phyloP scores from a whole-genome alignment of 2,329 filamentous ascomycete species.

The Cladosporium sp. region DNA sequence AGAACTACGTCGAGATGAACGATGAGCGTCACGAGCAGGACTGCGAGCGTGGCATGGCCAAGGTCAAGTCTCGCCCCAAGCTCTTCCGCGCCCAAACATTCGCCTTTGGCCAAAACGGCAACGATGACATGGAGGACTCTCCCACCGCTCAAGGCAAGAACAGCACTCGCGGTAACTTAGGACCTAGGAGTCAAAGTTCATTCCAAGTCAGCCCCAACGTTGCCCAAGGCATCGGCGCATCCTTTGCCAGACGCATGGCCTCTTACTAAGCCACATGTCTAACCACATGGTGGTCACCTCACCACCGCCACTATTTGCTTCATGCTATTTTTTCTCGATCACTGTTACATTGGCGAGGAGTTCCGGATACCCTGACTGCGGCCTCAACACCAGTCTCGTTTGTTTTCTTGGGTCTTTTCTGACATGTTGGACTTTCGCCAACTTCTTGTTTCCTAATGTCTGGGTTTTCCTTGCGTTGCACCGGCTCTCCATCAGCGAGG shows the following conservation, averaged over 20 bases:
- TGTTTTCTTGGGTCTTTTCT: slow-evolving; percentile 7
- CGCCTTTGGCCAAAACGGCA: slow-evolving; percentile 74
- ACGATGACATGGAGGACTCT: slow-evolving; percentile 58
- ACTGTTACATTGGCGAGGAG: slow-evolving; percentile 11
- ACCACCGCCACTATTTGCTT: background rate
- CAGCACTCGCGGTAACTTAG: slow-evolving; percentile 21
- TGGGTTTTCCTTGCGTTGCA: too few relatives aligned
- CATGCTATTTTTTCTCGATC: background rate
- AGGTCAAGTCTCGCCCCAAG: slow-evolving; percentile 84
- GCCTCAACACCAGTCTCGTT: background rate
- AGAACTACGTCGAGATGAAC: slow-evolving; percentile 96
- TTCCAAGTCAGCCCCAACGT: slow-evolving; percentile 29
- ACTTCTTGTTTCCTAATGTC: background rate
- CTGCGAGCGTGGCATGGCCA: slow-evolving; percentile 91
- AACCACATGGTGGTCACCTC: background rate
- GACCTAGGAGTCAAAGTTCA: slow-evolving; percentile 26
- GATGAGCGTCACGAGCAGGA: slow-evolving; percentile 86
- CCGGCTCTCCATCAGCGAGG: slow-evolving; percentile 4
- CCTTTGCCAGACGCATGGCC: slow-evolving; percentile 32
- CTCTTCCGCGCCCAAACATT: slow-evolving; percentile 87
- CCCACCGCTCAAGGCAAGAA: slow-evolving; percentile 45
- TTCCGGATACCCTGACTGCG: slow-evolving; percentile 11
- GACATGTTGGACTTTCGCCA: slow-evolving; percentile 5
- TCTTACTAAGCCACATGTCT: slow-evolving; percentile 26
- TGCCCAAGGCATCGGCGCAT: slow-evolving; percentile 28